These are phyloP conservation scores for Globisporangium abappressorium DNA, from an alignment of 352 stramenopile genomes.

Conservation along the genomic window DNA sequence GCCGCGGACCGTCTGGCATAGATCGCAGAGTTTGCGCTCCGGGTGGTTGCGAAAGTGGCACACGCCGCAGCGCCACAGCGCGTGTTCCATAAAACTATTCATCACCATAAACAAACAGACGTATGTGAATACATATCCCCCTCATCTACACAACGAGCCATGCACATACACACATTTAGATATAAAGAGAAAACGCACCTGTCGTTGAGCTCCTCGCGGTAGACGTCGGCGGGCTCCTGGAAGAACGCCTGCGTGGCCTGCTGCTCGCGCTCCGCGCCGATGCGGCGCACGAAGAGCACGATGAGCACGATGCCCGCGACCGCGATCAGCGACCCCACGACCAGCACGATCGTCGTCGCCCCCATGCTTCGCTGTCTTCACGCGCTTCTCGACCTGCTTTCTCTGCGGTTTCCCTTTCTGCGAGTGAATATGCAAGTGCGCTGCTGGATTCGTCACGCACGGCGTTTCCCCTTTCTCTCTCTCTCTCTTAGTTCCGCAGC, in stretches of 20 bases:
- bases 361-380: slow-evolving; percentile 15
- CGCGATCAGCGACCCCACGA: slow-evolving; percentile 42
- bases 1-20: slow-evolving; percentile 76
- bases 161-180: background rate
- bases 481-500: background rate
- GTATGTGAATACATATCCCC: background rate
- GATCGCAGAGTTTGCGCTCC: slow-evolving; percentile 74
- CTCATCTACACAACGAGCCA: background rate
- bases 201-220: slow-evolving; percentile 81
- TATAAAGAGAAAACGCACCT: slow-evolving; percentile 22
- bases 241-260: slow-evolving; percentile 47
- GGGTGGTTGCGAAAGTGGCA: slow-evolving; percentile 90
- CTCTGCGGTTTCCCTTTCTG: too few species aligned
- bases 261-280: slow-evolving; percentile 35
- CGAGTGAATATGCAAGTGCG: background rate
- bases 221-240: slow-evolving; percentile 58
- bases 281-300: slow-evolving; percentile 40
- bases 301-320: slow-evolving; percentile 40
- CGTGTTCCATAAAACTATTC: slow-evolving; percentile 65
- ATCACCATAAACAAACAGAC: background rate
- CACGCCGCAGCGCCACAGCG: slow-evolving; percentile 83
- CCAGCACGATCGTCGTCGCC: slow-evolving; percentile 25
- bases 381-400: background rate
- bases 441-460: background rate
- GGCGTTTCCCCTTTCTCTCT: background rate